Conservation (phyloP, 495 filamentous ascomycete genomes). For the Oidiodendron maius region DNA sequence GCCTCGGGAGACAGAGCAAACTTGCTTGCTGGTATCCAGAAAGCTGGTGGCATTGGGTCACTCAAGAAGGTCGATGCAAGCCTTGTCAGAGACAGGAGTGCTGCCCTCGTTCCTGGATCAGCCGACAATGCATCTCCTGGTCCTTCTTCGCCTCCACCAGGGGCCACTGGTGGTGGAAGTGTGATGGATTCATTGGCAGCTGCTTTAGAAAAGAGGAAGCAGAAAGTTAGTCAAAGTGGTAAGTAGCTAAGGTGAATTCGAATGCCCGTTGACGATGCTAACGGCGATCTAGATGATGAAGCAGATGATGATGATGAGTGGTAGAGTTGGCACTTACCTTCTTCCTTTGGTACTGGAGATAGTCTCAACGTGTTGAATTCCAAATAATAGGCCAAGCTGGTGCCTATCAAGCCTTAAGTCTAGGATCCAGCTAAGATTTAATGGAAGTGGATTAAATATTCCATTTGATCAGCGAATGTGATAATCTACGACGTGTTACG, state of each 20-base stretch:
- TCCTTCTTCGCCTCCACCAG: constrained; percentile 41
- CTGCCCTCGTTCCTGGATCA: constrained; percentile 53
- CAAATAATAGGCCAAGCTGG: too few species aligned
- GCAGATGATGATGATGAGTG: constrained; percentile 74
- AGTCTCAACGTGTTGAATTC: not conserved
- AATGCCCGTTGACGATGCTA: too few species aligned
- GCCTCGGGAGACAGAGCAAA: constrained; percentile 51
- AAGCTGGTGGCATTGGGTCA: constrained; percentile 62
- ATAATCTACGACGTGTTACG: too few species aligned
- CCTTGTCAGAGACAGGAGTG: constrained; percentile 78
- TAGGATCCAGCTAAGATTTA: too few species aligned
- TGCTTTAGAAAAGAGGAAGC: constrained; percentile 72
- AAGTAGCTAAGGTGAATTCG: too few species aligned
- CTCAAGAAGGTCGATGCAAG: constrained; percentile 76
- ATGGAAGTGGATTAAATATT: too few species aligned
- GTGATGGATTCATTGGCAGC: constrained; percentile 78
- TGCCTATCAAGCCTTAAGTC: too few species aligned
- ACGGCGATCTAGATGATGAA: constrained; percentile 64
- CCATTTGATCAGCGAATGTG: too few species aligned
- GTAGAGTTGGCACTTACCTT: constrained; percentile 31
- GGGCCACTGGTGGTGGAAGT: constrained; percentile 47
- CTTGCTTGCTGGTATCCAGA: constrained; percentile 77
- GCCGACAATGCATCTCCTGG: constrained; percentile 48
- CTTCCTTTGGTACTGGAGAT: not conserved
- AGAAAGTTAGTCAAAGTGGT: constrained; percentile 88